These are phyloP conservation scores for Hericium rajendrae DNA, from an alignment of 768 basidiomycete species.

Conservation along the genomic window DNA sequence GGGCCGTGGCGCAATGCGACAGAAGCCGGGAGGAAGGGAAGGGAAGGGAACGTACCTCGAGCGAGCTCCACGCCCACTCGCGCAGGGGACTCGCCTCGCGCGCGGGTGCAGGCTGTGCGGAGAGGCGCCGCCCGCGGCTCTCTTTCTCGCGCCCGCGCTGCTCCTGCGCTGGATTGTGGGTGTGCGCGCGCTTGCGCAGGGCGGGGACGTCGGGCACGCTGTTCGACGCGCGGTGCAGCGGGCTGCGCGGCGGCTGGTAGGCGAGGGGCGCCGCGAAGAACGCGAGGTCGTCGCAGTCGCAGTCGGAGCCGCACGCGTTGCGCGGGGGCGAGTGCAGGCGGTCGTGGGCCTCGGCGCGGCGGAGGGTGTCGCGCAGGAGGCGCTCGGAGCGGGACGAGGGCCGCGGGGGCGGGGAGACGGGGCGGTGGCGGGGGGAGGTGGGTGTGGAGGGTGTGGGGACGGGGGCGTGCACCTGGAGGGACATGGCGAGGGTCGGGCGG, in stretches of 20 bases:
- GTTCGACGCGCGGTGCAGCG: slow-evolving; percentile 8
- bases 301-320: slow-evolving; percentile 11
- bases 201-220: slow-evolving; percentile 13
- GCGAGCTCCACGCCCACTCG: slow-evolving; percentile 13
- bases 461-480: slow-evolving; percentile 23
- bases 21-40: background rate
- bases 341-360: slow-evolving; percentile 22
- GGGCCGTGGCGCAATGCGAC: background rate
- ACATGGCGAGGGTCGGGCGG: slow-evolving; percentile 29
- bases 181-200: slow-evolving; percentile 2
- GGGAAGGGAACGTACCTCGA: slow-evolving; percentile 6
- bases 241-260: background rate
- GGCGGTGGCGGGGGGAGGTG: background rate
- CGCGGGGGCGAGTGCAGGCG: slow-evolving; percentile 21
- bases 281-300: slow-evolving; percentile 20
- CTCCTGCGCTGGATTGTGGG: slow-evolving; percentile 11
- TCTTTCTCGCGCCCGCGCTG: background rate
- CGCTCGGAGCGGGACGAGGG: slow-evolving; percentile 45
- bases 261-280: too few species aligned
- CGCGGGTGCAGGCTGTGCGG: slow-evolving; percentile 43
- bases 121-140: slow-evolving; percentile 37
- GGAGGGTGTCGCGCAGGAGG: slow-evolving; percentile 46
- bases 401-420: slow-evolving; percentile 17
- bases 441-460: slow-evolving; percentile 17
- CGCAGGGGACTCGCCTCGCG: slow-evolving; percentile 18